Evolutionary conservation across 257 asterid species (phyloP), one percentile per base, ranked within the genome.

Genomic region (Eustoma russellianum): DNA sequence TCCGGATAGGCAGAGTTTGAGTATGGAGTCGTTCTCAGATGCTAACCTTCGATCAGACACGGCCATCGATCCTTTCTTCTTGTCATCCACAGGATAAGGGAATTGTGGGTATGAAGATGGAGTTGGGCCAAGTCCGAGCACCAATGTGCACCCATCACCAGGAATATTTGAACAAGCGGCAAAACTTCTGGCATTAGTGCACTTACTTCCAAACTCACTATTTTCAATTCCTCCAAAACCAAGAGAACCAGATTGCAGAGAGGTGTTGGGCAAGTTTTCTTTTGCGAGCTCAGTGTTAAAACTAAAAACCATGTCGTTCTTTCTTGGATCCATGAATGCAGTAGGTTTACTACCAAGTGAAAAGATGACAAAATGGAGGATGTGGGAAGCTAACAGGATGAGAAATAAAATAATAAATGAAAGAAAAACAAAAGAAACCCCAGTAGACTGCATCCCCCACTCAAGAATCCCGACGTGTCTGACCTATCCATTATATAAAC

Each of bases 61-160:
- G 9, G 76, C 53, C 15, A 66, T 47, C 6, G 50, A 51, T 12
- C 79, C 81, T 51, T 77, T 88, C 40, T 56, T 34, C 63, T 74
- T 80, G 48, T 41, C 62, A 70, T 61, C 58, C 30, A 24, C 2
- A 50, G 64, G 64, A 49, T 61, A 70, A 68, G 52, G 65, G 41
- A 71, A 74, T 38, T 65, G 78, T 3, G 83, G 75, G 64, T 79
- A 82, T 28, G 82, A 50, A 70, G 80, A 75, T 40, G 95, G 86
- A 0, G 97, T 80, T 4, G 95, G 97, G 51, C 95, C 97, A 63
- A 85, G 61, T 57, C 97, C 97, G 53, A 89, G 95, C 17, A 89
- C 93, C 80, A 89, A 74, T 69, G 77, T 77, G 83, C 92, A 89
- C 17, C 81, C 89, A 57, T 89, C 97, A 61, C 85, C 98, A 3